phyloP scores from a whole-genome alignment of 2,329 filamentous ascomycete genomes.

The Ophiostoma pallidulum region DNA sequence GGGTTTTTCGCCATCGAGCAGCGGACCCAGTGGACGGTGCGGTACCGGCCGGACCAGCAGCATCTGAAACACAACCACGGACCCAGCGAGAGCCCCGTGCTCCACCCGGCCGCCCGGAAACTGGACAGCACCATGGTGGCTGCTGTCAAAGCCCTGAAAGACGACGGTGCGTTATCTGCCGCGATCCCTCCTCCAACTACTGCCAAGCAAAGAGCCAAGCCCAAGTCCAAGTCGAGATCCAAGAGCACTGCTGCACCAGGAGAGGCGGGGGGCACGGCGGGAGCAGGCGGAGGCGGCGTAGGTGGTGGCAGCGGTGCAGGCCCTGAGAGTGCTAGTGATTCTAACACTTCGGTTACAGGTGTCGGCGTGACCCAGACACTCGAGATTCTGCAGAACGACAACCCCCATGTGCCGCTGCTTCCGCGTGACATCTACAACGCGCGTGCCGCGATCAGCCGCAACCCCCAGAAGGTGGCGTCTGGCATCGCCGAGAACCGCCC shows the following conservation, averaged over 20 bases:
- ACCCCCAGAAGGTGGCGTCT: conserved; percentile 51
- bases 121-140: conserved; percentile 59
- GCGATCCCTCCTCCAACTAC: conserved; percentile 6
- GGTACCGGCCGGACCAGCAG: conserved; percentile 49
- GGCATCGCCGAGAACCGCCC: conserved; percentile 52
- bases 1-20: conserved; percentile 63
- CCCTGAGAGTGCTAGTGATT: conserved; percentile 11
- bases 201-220: conserved; percentile 7
- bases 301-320: neutral
- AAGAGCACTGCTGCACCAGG: neutral
- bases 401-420: conserved; percentile 53
- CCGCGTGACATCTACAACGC: conserved; percentile 60
- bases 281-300: neutral
- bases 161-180: conserved; percentile 43
- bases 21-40: conserved; percentile 56
- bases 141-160: conserved; percentile 56
- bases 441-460: conserved; percentile 55
- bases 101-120: conserved; percentile 56
- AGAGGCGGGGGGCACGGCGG: neutral
- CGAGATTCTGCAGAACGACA: conserved; percentile 54
- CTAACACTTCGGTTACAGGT: conserved; percentile 31
- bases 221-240: conserved; percentile 9
- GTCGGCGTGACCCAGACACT: conserved; percentile 57
- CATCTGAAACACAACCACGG: conserved; percentile 56
- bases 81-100: conserved; percentile 56